Evolutionary conservation across 768 basidiomycete genomes (phyloP), one percentile per base, ranked within the genome.

Genomic region (Kwoniella newhampshirensis): DNA sequence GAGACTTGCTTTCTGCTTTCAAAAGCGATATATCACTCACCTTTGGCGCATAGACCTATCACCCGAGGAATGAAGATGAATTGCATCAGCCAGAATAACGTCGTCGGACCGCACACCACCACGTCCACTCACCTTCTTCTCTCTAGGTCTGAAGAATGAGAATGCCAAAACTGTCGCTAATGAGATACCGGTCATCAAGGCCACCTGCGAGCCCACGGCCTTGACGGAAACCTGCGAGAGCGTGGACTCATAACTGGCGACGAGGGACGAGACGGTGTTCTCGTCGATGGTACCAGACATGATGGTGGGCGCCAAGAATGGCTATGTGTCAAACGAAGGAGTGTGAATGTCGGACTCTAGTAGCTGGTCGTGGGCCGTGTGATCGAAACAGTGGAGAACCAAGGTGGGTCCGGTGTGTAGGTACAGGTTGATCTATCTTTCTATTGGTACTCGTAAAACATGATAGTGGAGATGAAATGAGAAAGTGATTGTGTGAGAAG

Each of bases 131-230:
- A 67, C 68, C 54, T 69, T 69, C 55, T 72, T 72, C 81, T 96
- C 93, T 65, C 85, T 85, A 12, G 94, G 94, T 35, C 94, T 85
- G 45, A 97, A 79, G 63, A 87, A 44, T 60, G 91, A 93, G 79
- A 98, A 98, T 3, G 69, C 76, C 18, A 76, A 51, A 20, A 80
- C 49, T 0, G 78, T 78, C 1, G 54, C 76, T 37, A 75, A 66
- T 15, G 77, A 78, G 37, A 79, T 72, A 25, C 50, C 70, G 20
- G 67, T 62, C 75, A 78, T 78, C 49, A 79, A 54, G 6, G 60
- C 75, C 51, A 78, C 57, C 56, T 79, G 77, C n/a, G 71, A 75
- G 17, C 68, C 74, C 7, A 78, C 76, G 35, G 77, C 76, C 54
- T 74, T 73, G 44, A 75, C 71, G 9, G 71, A 73, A 6, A 76